phyloP scores from a whole-genome alignment of 495 filamentous ascomycete genomes.

The Filosporella fistucella region DNA sequence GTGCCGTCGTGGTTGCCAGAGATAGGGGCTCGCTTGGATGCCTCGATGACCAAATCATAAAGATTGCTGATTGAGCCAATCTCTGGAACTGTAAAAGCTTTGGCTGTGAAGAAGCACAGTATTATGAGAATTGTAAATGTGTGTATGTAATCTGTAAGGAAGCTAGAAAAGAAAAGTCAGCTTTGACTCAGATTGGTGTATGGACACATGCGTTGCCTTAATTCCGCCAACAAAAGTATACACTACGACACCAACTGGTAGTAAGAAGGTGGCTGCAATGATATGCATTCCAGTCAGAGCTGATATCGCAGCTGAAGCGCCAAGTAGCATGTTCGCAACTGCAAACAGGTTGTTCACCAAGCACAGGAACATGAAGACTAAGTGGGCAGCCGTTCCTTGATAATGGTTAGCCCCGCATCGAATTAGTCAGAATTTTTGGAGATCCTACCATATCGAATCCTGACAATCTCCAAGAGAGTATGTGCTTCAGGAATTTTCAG shows the following conservation, averaged over 20 bases:
- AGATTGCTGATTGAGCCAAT: constrained; percentile 78
- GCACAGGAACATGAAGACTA: constrained; percentile 75
- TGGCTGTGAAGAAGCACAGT: constrained; percentile 88
- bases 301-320: constrained; percentile 81
- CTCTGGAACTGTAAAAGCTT: constrained; percentile 81
- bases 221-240: constrained; percentile 79
- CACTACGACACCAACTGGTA: constrained; percentile 78
- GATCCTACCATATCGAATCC: too few species aligned
- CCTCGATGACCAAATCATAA: constrained; percentile 73
- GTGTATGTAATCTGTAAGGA: constrained; percentile 49
- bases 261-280: constrained; percentile 83
- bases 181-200: too few species aligned
- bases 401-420: too few species aligned
- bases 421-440: too few species aligned
- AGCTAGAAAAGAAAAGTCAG: too few species aligned
- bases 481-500: constrained; percentile 78
- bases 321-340: constrained; percentile 89
- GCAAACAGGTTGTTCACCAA: constrained; percentile 81
- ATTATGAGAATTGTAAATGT: constrained; percentile 85
- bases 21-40: constrained; percentile 69
- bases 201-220: constrained; percentile 53
- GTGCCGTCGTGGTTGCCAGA: constrained; percentile 79
- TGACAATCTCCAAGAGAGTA: too few species aligned
- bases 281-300: constrained; percentile 81
- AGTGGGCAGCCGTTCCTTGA: constrained; percentile 6